A percentile compares a stretch with the other conserved stretches of the same genome.
Evolutionary conservation across 306 rosid genomes (phyloP).

Genomic region (Rosa rugosa): DNA sequence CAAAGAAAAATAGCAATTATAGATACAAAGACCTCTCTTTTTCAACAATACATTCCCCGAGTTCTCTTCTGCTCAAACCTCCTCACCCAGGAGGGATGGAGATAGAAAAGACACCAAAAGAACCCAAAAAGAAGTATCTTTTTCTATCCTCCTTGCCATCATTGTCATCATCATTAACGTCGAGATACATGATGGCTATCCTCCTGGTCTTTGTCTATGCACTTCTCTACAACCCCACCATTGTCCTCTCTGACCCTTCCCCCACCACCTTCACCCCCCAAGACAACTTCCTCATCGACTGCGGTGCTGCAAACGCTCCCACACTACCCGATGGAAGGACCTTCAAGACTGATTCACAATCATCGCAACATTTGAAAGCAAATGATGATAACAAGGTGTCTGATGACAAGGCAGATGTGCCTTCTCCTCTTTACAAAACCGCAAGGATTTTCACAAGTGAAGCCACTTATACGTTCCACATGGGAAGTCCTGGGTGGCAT

Average conservation of each 20-base stretch:
- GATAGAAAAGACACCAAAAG: slow-evolving; percentile 26
- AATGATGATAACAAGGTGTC: slow-evolving; percentile 51
- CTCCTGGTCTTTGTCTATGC: slow-evolving; percentile 54
- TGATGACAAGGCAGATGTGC: slow-evolving; percentile 15
- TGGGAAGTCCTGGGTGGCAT: slow-evolving; percentile 38
- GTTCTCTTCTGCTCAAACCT: slow-evolving; percentile 44
- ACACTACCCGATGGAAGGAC: slow-evolving; percentile 64
- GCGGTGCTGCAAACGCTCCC: slow-evolving; percentile 53
- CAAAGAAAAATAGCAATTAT: not conserved
- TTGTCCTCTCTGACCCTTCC: slow-evolving; percentile 6
- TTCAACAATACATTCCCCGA: slow-evolving; percentile 15
- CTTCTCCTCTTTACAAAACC: slow-evolving; percentile 46
- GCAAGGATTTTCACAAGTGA: slow-evolving; percentile 49
- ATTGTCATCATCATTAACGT: slow-evolving; percentile 16
- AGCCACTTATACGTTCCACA: slow-evolving; percentile 29
- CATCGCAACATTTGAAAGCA: slow-evolving; percentile 48
- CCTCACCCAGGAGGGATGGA: slow-evolving; percentile 75
- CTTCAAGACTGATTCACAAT: slow-evolving; percentile 67
- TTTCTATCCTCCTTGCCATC: slow-evolving; percentile 51
- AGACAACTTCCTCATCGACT: slow-evolving; percentile 70
- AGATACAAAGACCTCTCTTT: not conserved
- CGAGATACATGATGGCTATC: slow-evolving; percentile 48
- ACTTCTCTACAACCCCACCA: slow-evolving; percentile 17
- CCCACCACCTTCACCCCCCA: slow-evolving; percentile 47
- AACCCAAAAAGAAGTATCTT: not conserved